Percentiles rank a stretch among this genome's conserved stretches.
Evolutionary conservation across 495 filamentous ascomycete genomes (phyloP).

Genomic region (Penicillium desertorum): DNA sequence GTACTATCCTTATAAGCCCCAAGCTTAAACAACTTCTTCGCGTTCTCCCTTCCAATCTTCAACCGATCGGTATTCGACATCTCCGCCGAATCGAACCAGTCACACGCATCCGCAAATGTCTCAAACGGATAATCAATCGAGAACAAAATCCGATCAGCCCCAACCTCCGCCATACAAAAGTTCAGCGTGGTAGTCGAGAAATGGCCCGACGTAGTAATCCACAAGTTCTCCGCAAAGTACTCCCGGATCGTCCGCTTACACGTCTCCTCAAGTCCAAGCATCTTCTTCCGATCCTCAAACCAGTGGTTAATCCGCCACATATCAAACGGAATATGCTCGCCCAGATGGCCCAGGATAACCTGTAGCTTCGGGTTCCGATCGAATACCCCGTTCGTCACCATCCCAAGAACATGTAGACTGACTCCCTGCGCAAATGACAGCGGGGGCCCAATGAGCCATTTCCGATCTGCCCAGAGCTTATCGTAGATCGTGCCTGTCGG

Average conservation of each 20-base stretch:
- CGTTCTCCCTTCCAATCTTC: slow-evolving; percentile 55
- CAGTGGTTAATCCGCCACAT: slow-evolving; percentile 62
- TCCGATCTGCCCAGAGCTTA: slow-evolving; percentile 50
- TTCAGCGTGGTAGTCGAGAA: slow-evolving; percentile 57
- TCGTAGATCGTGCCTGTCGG: slow-evolving; percentile 50
- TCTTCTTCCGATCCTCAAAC: slow-evolving; percentile 51
- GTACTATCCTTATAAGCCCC: slow-evolving; percentile 43
- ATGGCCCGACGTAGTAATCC: slow-evolving; percentile 63
- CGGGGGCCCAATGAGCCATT: slow-evolving; percentile 47
- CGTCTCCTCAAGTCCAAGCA: slow-evolving; percentile 42
- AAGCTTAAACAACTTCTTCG: slow-evolving; percentile 53
- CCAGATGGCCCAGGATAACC: slow-evolving; percentile 65
- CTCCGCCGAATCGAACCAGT: slow-evolving; percentile 55
- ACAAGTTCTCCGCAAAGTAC: slow-evolving; percentile 62
- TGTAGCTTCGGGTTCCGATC: slow-evolving; percentile 55
- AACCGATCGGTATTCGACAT: slow-evolving; percentile 44
- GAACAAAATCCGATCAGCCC: slow-evolving; percentile 47
- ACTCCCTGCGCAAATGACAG: slow-evolving; percentile 53
- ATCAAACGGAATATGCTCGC: slow-evolving; percentile 65
- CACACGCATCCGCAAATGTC: slow-evolving; percentile 52
- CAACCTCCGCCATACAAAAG: slow-evolving; percentile 48
- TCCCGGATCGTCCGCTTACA: slow-evolving; percentile 54
- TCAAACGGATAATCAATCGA: slow-evolving; percentile 55
- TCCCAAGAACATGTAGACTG: slow-evolving; percentile 49
- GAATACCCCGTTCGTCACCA: slow-evolving; percentile 54